Conservation (phyloP, 257 asterid species). For the Penstemon davidsonii region DNA sequence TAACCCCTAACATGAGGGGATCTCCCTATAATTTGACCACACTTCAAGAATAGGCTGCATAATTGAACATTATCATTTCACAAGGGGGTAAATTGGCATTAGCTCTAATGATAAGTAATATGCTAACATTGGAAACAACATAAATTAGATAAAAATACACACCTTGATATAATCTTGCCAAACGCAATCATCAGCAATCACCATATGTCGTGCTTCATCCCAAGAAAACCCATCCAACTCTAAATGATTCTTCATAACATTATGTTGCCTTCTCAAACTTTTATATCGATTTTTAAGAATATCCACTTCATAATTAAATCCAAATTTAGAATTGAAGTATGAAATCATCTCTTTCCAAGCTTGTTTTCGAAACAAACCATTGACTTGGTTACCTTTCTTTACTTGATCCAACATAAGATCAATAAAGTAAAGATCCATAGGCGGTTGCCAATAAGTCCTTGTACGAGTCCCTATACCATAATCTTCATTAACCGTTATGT, state of each 20-base stretch:
- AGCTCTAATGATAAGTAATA: background rate
- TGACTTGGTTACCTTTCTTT: constrained; percentile 37
- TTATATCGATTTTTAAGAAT: constrained; percentile 39
- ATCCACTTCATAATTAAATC: constrained; percentile 32
- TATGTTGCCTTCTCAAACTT: constrained; percentile 38
- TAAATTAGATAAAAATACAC: background rate
- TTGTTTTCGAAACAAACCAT: constrained; percentile 39
- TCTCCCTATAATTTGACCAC: no score
- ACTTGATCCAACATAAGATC: constrained; percentile 38
- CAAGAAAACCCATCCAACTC: constrained; percentile 47
- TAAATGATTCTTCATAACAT: constrained; percentile 33
- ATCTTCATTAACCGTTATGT: constrained; percentile 36
- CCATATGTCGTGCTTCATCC: constrained; percentile 42
- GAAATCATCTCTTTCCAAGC: constrained; percentile 42
- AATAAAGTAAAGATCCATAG: constrained; percentile 42
- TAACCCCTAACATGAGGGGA: no score
- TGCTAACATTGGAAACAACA: background rate
- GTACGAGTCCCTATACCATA: constrained; percentile 26
- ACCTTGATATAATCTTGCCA: constrained; percentile 47
- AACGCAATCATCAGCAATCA: constrained; percentile 38
- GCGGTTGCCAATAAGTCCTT: constrained; percentile 46
- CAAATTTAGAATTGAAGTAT: constrained; percentile 33
- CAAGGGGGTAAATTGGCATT: background rate
- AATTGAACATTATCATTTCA: no score
- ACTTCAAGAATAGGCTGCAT: no score